Evolutionary conservation across 106 monocot genomes (phyloP).

Genomic region (Alisma plantagoaquatica): DNA sequence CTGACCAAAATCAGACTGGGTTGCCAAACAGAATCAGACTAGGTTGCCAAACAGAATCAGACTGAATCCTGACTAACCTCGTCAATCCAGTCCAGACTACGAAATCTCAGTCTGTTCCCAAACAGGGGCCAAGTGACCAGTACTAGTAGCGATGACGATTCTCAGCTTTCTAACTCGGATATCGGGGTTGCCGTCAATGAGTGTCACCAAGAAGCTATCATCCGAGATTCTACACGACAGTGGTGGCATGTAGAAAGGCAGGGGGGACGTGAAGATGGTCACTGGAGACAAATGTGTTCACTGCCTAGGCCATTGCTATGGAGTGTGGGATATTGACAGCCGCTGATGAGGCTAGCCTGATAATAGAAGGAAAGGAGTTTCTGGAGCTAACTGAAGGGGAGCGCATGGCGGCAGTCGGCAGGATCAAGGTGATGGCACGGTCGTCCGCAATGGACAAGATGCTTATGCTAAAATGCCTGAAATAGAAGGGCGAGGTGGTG

Average conservation of each 20-base stretch:
- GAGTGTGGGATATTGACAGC: constrained; percentile 5
- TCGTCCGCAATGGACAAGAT: background rate
- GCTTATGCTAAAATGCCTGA: background rate
- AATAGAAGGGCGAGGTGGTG: background rate
- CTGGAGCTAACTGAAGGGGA: no score
- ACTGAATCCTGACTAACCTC: no score
- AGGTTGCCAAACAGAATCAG: no score
- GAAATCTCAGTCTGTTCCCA: no score
- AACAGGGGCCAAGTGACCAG: no score
- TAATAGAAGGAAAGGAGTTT: constrained; percentile 18
- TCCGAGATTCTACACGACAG: constrained; percentile 45
- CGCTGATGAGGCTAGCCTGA: background rate
- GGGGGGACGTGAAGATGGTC: constrained; percentile 24
- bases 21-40: no score
- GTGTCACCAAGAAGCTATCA: background rate
- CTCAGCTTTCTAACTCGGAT: no score
- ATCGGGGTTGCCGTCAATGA: background rate
- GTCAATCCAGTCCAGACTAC: no score
- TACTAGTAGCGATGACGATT: no score
- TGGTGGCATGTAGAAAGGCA: constrained; percentile 36
- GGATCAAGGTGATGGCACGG: no score
- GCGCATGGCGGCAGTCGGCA: no score
- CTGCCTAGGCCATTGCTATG: constrained; percentile 7
- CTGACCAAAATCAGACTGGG: no score
- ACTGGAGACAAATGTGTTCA: constrained; percentile 16